Conservation (phyloP, 1,139 yeast species). For the Taphrina pruni region DNA sequence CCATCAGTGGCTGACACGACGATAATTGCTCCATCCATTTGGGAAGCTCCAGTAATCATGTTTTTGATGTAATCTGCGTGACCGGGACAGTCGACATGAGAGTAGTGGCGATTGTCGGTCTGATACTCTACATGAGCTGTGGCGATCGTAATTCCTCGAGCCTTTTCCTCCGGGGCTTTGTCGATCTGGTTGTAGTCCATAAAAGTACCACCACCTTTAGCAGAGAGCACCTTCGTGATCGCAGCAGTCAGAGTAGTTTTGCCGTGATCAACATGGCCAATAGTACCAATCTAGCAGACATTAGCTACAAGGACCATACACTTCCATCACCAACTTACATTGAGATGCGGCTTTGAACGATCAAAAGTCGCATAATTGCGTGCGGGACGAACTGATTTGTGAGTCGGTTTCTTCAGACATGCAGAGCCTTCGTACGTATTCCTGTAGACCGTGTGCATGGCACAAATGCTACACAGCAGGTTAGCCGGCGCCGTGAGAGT, state of each 20-base stretch:
- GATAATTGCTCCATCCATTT: slow-evolving; percentile 99
- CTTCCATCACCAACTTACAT: slow-evolving; percentile 50
- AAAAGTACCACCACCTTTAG: slow-evolving; percentile 89
- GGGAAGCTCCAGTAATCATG: slow-evolving; percentile 99
- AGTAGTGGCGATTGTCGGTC: slow-evolving; percentile 89
- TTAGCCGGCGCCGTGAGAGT: neutral
- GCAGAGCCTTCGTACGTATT: neutral
- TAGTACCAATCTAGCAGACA: slow-evolving; percentile 70
- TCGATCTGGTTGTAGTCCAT: slow-evolving; percentile 92
- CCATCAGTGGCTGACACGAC: slow-evolving; percentile 99
- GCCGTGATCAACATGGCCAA: slow-evolving; percentile 98
- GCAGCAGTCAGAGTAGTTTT: slow-evolving; percentile 98
- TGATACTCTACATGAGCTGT: slow-evolving; percentile 97
- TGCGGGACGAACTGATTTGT: neutral
- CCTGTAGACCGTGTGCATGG: neutral
- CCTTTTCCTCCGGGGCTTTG: slow-evolving; percentile 99
- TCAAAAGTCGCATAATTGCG: slow-evolving; percentile 62
- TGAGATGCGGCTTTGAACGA: slow-evolving; percentile 94
- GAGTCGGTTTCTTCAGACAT: neutral
- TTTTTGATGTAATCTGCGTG: slow-evolving; percentile 98
- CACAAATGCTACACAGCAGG: neutral
- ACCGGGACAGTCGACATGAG: slow-evolving; percentile 98
- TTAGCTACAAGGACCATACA: neutral
- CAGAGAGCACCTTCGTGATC: slow-evolving; percentile 90
- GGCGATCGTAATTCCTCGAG: slow-evolving; percentile 98